Base-by-base conservation (phyloP, 352 stramenopile species). In the Globisporangium heterothallicum region DNA sequence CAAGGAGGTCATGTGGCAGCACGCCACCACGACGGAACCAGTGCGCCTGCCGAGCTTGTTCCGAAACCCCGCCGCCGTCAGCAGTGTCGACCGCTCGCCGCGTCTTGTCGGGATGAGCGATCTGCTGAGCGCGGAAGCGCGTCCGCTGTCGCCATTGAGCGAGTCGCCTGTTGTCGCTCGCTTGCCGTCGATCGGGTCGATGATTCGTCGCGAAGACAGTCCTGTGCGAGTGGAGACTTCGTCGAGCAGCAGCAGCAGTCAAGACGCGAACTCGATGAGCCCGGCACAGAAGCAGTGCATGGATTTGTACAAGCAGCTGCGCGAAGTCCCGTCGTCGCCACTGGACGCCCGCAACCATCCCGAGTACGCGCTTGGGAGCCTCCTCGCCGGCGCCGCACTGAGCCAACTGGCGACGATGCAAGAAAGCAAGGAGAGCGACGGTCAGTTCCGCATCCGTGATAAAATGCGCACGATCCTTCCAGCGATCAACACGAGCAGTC, bases 71-170 rank as follows among this genome's bases (percentile, higher is more conserved):
- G 51, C 30, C 14, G 53, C 26, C 14, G 44, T 41, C 35, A 44
- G 42, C 13, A 56, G 38, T 12, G 41, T 13, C 9, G 65, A 74
- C 24, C 59, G 70, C 45, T 85, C 73, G 43, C 73, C 73, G 8
- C 76, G 76, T 24, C 55, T 70, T n/a, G 67, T 82, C 13, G 70
- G 72, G 35, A 88, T 88, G 72, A 83, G 64, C 64, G 74, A 85
- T 49, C 67, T 88, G 57, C 70, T 88, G 13, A 78, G 66, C 40
- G 58, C 61, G 16, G 48, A 55, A 2, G 29, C 63, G 43, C 25
- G 47, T 38, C 27, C 49, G 51, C 53, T 69, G 40, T 72, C 72
- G n/a, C 74, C 74, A 18, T 48, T 72, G n/a, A 67, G 69, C 27
- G 66, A 78, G 29, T 59, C 62, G 13, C 40, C 42, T 18, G 42